phyloP scores from a whole-genome alignment of 805 yeast genomes.

The Teunomyces kruisii region DNA sequence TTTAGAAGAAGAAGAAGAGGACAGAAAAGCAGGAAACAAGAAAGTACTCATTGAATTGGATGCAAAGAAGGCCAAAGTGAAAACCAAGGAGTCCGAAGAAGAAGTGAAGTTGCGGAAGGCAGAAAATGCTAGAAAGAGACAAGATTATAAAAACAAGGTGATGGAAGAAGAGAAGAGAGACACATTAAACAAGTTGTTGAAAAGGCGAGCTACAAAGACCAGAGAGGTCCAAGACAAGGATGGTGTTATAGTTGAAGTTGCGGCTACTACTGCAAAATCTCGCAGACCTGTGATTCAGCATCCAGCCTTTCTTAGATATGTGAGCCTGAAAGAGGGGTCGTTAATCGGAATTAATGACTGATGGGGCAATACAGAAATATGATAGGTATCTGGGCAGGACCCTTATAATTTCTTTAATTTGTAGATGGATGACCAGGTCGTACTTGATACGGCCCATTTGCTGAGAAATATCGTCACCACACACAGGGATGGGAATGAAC shows the following conservation, averaged over 20 bases:
- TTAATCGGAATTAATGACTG: constrained; percentile 9
- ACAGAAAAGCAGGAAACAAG: constrained; percentile 7
- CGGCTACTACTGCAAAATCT: constrained; percentile 23
- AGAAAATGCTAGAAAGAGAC: constrained; percentile 85
- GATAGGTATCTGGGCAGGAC: not conserved
- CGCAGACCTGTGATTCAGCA: constrained; percentile 47
- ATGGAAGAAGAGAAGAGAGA: constrained; percentile 92
- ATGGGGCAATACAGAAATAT: not conserved
- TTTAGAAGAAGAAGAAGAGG: constrained; percentile 29
- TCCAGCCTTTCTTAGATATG: constrained; percentile 46
- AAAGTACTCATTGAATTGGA: constrained; percentile 30
- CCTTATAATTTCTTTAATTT: not conserved
- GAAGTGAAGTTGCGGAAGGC: constrained; percentile 79
- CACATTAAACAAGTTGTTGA: constrained; percentile 80
- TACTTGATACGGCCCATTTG: too few species aligned
- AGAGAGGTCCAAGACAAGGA: constrained; percentile 41
- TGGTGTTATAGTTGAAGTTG: constrained; percentile 17
- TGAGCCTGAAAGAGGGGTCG: constrained; percentile 20
- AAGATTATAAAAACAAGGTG: constrained; percentile 76
- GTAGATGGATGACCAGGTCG: too few species aligned
- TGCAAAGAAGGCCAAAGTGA: constrained; percentile 36
- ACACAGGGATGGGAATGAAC: too few species aligned
- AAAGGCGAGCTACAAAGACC: constrained; percentile 77
- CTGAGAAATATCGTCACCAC: too few species aligned
- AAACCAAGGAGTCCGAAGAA: constrained; percentile 72